Conservation (phyloP, 2,329 filamentous ascomycete genomes). For the Pseudogymnoascus sp. region DNA sequence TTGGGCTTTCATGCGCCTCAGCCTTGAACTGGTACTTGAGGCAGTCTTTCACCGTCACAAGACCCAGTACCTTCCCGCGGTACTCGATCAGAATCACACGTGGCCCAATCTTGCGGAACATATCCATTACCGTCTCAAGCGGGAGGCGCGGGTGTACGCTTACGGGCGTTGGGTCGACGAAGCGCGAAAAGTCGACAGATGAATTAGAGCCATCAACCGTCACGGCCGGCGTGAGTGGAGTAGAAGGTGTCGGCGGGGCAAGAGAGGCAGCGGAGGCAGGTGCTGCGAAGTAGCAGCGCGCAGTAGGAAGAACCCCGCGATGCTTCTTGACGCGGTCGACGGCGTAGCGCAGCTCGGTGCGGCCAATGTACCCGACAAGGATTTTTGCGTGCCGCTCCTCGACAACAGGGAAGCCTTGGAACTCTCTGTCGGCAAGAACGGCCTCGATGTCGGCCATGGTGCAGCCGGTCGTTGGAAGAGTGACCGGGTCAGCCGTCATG, state of each 20-base stretch:
- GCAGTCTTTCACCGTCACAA: conserved; percentile 95
- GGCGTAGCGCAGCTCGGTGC: conserved; percentile 85
- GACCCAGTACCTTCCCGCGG: conserved; percentile 70
- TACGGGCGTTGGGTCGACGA: conserved; percentile 82
- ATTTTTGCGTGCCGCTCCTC: conserved; percentile 63
- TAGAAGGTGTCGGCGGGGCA: conserved; percentile 19
- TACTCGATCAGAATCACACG: conserved; percentile 90
- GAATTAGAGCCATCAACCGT: conserved; percentile 54
- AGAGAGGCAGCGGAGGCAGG: conserved; percentile 33
- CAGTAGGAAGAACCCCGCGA: conserved; percentile 54
- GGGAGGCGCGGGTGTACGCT: conserved; percentile 85
- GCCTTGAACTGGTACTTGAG: conserved; percentile 96
- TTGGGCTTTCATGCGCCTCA: conserved; percentile 72
- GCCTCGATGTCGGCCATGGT: conserved; percentile 69
- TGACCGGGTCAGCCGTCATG: conserved; percentile 72
- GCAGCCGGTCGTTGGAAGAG: conserved; percentile 67
- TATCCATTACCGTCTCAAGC: conserved; percentile 94
- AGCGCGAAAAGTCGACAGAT: conserved; percentile 73
- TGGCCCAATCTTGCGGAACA: conserved; percentile 96
- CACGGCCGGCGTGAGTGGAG: conserved; percentile 35
- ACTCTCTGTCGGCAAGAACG: conserved; percentile 69
- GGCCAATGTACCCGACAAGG: conserved; percentile 84
- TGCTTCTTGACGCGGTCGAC: conserved; percentile 71
- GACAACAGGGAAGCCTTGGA: conserved; percentile 88
- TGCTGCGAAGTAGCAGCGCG: conserved; percentile 67